Base-by-base conservation (phyloP, 257 asterid species). In the Gardenia jasminoides region DNA sequence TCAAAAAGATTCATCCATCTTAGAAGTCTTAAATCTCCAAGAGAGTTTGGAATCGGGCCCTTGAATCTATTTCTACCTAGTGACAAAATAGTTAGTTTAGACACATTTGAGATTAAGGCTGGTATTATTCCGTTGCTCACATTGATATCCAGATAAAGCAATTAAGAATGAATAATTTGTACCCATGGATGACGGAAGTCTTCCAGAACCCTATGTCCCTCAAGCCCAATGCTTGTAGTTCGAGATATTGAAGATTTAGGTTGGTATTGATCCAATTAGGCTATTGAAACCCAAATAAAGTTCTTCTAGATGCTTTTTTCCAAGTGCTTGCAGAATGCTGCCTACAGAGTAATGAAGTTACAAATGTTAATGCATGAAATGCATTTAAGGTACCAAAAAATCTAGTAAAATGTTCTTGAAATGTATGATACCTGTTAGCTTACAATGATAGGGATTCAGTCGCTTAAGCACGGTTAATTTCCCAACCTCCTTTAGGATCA, bases 41-140 rank as follows among this genome's bases (percentile, higher is more conserved):
- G 36, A 59, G 65, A 66, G 48, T 61, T 54, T 0, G 86, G 86
- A 8, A 84, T 84, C 4, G 78, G 68, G 7, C 88, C 88, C 2
- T 73, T n/a, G 15, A 84, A 20, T 59, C 67, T 78, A 67, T 80
- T 82, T 24, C 7, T 33, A 7, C 33, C 70, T 31, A 72, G 48
- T n/a, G 10, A 24, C 15, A 76, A 64, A 39, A 6, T 17, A 16
- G 5, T 13, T 19, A 76, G 76, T 10, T 24, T 33, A 24, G 81
- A 69, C 24, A 43, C 41, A 44, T 41, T 78, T 39, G 81, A 54
- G 56, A 69, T 68, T 1, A 10, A 56, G 24, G 56, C 0, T 13
- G 76, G 81, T 24, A 68, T 41, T 1, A 19, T 33, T 68, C 81
- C 81, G 56, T 28, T 7, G 3, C 69, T 22, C 10, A 46, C 10